Conservation (phyloP, 306 rosid genomes). For the Cicer pinnatifidum region DNA sequence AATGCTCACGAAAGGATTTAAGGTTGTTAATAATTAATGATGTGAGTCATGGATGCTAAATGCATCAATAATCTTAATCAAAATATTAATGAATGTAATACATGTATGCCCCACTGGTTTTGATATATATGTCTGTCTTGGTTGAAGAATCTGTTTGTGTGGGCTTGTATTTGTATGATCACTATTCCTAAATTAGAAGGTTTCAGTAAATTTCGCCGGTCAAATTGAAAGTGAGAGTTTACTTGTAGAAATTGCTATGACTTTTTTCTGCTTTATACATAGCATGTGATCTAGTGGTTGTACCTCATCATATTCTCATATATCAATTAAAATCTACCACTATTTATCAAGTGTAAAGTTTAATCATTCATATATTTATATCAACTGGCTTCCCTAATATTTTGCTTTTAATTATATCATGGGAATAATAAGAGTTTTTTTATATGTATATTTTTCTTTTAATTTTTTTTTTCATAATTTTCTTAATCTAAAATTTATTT, state of each 20-base stretch:
- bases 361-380: not conserved
- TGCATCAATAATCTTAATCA: conserved; percentile 43
- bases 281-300: conserved; percentile 43
- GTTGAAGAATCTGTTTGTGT: conserved; percentile 38
- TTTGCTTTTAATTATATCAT: conserved; percentile 36
- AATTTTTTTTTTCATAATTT: too few relatives aligned
- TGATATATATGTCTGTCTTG: conserved; percentile 43
- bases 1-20: conserved; percentile 13
- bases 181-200: conserved; percentile 42
- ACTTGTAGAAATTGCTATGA: conserved; percentile 19
- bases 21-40: conserved; percentile 15
- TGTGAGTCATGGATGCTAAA: conserved; percentile 39
- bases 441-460: too few relatives aligned
- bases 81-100: conserved; percentile 24
- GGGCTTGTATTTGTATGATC: conserved; percentile 20
- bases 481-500: too few relatives aligned
- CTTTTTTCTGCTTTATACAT: conserved; percentile 32
- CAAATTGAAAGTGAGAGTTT: conserved; percentile 44
- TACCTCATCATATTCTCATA: conserved; percentile 20
- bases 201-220: conserved; percentile 41
- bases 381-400: conserved; percentile 43
- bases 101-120: conserved; percentile 48
- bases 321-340: too few relatives aligned
- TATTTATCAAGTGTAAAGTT: conserved; percentile 23
- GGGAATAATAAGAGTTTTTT: too few relatives aligned